A percentile compares a stretch with the other conserved stretches of the same genome.
Evolutionary conservation across 2,329 filamentous ascomycete species (phyloP).

Genomic region (Trichoderma asperellum): DNA sequence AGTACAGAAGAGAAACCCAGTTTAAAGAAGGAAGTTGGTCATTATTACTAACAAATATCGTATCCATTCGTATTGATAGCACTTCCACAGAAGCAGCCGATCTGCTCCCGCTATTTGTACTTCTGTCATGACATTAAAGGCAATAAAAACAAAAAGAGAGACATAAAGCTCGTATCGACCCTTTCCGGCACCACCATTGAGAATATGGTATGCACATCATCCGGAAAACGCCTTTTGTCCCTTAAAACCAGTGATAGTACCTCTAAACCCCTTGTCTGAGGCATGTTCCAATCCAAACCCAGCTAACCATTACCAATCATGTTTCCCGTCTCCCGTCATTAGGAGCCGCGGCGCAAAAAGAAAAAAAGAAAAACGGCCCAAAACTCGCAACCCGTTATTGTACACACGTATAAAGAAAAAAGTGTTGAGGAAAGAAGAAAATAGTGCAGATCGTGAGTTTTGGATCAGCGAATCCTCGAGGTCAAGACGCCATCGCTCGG

Average conservation of each 20-base stretch:
- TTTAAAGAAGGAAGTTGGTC: not conserved
- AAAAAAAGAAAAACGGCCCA: not conserved
- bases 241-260: not conserved
- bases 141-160: slow-evolving; percentile 17
- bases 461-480: slow-evolving; percentile 24
- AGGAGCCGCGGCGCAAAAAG: not conserved
- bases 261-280: not conserved
- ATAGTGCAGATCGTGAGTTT: not conserved
- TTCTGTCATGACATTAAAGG: slow-evolving; percentile 4
- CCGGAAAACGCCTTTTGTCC: slow-evolving; percentile 16
- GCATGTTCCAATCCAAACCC: slow-evolving; percentile 6
- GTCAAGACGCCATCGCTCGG: slow-evolving; percentile 23
- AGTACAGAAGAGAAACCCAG: not conserved
- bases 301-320: slow-evolving; percentile 7
- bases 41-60: not conserved
- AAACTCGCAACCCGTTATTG: not conserved
- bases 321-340: not conserved
- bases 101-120: not conserved
- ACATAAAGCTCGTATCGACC: slow-evolving; percentile 6
- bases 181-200: slow-evolving; percentile 18
- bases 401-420: slow-evolving; percentile 7
- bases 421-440: slow-evolving; percentile 2
- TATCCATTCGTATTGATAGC: not conserved
- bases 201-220: not conserved
- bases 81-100: not conserved